Conservation (phyloP, 208 protist species). For the Trypanosomatidae sp. region DNA sequence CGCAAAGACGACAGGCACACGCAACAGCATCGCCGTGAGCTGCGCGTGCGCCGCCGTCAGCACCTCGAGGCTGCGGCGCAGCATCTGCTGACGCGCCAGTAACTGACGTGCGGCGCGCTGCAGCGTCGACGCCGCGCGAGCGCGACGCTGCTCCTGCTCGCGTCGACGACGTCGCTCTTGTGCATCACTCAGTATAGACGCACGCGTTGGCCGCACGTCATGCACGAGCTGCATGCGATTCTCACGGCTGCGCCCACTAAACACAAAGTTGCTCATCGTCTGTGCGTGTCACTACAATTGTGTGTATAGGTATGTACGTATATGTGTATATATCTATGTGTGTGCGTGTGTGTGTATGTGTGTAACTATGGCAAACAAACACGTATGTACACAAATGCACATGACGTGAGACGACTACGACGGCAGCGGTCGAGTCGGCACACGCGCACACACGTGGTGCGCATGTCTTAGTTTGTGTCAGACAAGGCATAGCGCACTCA, state of each 20-base stretch:
- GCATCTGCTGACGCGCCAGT: slow-evolving; percentile 9
- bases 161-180: slow-evolving; percentile 24
- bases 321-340: no score
- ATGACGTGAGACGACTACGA: no score
- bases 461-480: no score
- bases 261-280: slow-evolving; percentile 28
- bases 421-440: no score
- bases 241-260: slow-evolving; percentile 50
- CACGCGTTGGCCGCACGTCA: slow-evolving; percentile 34
- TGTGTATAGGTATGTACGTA: no score
- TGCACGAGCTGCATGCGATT: slow-evolving; percentile 42
- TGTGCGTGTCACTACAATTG: no score
- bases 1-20: no score
- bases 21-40: neutral
- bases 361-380: no score
- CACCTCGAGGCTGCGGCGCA: slow-evolving; percentile 10
- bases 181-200: slow-evolving; percentile 34
- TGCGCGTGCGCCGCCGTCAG: slow-evolving; percentile 1
- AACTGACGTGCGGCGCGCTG: slow-evolving; percentile 29
- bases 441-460: no score
- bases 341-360: no score
- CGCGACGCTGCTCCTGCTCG: slow-evolving; percentile 21
- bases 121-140: slow-evolving; percentile 15
- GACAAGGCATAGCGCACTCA: no score
- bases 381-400: no score